Conservation (phyloP, 345 rosid species). For the Brassica incana region DNA sequence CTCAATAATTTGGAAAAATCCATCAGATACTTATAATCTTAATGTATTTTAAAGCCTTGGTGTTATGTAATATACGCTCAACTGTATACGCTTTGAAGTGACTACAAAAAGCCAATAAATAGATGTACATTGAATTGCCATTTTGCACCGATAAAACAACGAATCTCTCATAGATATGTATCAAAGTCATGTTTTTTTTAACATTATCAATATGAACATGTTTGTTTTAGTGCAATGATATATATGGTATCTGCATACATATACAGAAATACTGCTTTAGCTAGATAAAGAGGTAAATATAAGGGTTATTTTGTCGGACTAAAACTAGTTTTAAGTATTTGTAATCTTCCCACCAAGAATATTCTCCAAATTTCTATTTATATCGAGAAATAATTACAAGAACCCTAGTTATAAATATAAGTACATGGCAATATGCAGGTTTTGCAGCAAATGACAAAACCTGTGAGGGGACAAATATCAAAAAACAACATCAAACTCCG, state of each 20-base stretch:
- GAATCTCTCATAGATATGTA: background rate
- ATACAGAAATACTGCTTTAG: constrained; percentile 28
- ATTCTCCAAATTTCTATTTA: constrained; percentile 34
- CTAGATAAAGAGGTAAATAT: constrained; percentile 23
- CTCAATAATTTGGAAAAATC: background rate
- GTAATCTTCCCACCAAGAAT: constrained; percentile 41
- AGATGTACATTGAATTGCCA: background rate
- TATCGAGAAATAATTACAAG: constrained; percentile 33
- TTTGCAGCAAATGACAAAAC: constrained; percentile 37
- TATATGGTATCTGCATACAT: constrained; percentile 23
- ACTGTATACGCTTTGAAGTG: background rate
- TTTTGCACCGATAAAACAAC: background rate
- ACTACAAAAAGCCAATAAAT: background rate
- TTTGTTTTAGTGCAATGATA: constrained; percentile 1
- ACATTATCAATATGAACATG: background rate
- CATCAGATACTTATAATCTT: constrained; percentile 1
- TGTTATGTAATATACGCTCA: background rate
- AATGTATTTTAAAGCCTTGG: background rate
- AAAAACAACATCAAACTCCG: constrained; percentile 20
- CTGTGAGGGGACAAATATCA: background rate
- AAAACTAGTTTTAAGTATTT: constrained; percentile 36
- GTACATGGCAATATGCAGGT: constrained; percentile 38
- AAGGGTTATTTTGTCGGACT: constrained; percentile 36
- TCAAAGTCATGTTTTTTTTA: background rate
- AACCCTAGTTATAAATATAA: constrained; percentile 29